Base-by-base conservation (phyloP, 2,329 filamentous ascomycete species). In the Capronia coronata region DNA sequence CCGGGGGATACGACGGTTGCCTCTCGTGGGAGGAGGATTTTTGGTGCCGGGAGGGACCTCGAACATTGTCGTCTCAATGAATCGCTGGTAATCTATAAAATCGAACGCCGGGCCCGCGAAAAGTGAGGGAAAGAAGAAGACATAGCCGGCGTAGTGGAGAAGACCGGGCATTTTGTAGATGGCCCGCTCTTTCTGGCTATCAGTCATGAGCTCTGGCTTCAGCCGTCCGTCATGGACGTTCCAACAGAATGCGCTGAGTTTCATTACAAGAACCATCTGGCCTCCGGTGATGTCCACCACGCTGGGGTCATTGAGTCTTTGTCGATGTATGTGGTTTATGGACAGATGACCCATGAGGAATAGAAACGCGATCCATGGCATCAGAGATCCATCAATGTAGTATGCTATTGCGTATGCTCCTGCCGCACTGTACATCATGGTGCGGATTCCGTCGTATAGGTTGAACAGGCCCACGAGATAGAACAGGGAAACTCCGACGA, bases 191-290 rank as follows among this genome's bases (percentile, higher is more conserved):
- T 84, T 90, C 66, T 98, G 93, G 39, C 85, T 80, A 43, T 93
- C 87, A 1, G 86, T 87, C n/a, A 98, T 78, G 50, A 90, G 80
- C 37, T 84, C 77, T 14, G 84, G 80, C 2, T 87, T 82, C 16
- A 94, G 75, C 51, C 84, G 82, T 16, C 93, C 94, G 66, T 98
- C 93, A 62, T 93, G 89, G 7, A 97, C 84, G 65, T 97, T 97
- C 93, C 93, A 98, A 71, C 88, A 94, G 65, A 98, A 98, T 3
- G 91, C 86, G 18, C 83, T 88, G 29, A 98, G 80, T 69, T 98
- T 98, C 88, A 98, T 98, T 56, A 97, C 84, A 60, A 97, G 71
- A 27, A 98, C 93, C 93, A 98, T 98, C 68, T 98, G 93, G 1
- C 91, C 89, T 53, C 78, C 90, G 0, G 91, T 96, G 59, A 98